phyloP scores from a whole-genome alignment of 495 filamentous ascomycete genomes.

The Aspergillus cristatus region DNA sequence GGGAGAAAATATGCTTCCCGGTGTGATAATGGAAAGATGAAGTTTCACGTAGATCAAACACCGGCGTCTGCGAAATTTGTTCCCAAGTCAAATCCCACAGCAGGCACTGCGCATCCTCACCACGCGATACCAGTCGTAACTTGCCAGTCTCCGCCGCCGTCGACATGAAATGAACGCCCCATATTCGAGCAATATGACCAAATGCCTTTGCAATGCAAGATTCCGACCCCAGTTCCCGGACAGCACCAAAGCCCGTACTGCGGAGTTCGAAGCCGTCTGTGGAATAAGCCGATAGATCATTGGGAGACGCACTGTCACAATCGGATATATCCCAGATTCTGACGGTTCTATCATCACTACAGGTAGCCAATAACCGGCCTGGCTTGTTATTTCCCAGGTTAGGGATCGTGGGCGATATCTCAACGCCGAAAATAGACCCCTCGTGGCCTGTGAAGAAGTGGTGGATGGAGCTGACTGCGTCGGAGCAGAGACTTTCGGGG shows the following conservation, averaged over 20 bases:
- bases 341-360: constrained; percentile 91
- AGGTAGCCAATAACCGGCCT: constrained; percentile 67
- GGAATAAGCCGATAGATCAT: constrained; percentile 29
- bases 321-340: constrained; percentile 76
- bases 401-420: constrained; percentile 55
- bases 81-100: constrained; percentile 53
- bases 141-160: constrained; percentile 9
- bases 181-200: constrained; percentile 85
- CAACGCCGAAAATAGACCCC: constrained; percentile 84
- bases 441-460: constrained; percentile 81
- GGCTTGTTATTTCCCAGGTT: constrained; percentile 20
- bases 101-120: constrained; percentile 68
- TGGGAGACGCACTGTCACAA: constrained; percentile 21
- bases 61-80: constrained; percentile 4
- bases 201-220: constrained; percentile 54
- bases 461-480: constrained; percentile 39
- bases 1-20: constrained; percentile 91
- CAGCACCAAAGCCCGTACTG: constrained; percentile 32
- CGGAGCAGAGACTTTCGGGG: constrained; percentile 1
- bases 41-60: constrained; percentile 40
- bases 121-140: constrained; percentile 56
- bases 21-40: constrained; percentile 52
- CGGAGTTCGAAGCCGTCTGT: constrained; percentile 36
- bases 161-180: constrained; percentile 63
- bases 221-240: constrained; percentile 19